These are phyloP conservation scores for Phytopythium delawarense DNA, from an alignment of 352 stramenopile species.

Conservation along the genomic window DNA sequence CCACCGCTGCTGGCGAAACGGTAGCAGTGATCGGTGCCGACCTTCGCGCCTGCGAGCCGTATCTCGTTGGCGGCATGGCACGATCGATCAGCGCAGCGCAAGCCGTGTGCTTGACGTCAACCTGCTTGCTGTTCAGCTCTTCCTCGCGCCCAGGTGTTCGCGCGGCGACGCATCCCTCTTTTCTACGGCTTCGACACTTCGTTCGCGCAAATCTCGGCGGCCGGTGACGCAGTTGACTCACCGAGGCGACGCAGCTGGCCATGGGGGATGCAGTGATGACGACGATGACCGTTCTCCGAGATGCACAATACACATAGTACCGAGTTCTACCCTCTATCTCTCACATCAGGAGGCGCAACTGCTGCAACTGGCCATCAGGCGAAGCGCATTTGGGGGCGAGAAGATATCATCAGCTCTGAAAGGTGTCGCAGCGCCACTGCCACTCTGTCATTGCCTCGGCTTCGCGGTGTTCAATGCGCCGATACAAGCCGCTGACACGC, in stretches of 20 bases:
- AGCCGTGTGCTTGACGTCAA: neutral
- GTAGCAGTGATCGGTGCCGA: too few relatives aligned
- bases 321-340: too few relatives aligned
- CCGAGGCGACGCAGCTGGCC: neutral
- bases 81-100: neutral
- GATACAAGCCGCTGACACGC: constrained; percentile 1
- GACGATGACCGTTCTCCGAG: too few relatives aligned
- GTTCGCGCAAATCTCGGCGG: neutral
- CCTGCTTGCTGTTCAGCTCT: neutral
- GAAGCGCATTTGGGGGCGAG: neutral
- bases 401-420: neutral
- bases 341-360: neutral
- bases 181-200: neutral
- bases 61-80: too few relatives aligned
- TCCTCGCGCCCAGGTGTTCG: neutral
- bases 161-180: neutral
- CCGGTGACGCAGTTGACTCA: neutral
- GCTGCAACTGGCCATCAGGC: neutral
- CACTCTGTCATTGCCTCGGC: neutral
- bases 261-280: too few relatives aligned
- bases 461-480: neutral
- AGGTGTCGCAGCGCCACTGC: neutral
- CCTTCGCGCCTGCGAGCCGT: too few relatives aligned
- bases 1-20: too few relatives aligned
- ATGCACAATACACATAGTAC: too few relatives aligned